These are phyloP conservation scores for Cutaneotrichosporon sp. DNA, from an alignment of 1,284 basidiomycete genomes.

Conservation along the genomic window DNA sequence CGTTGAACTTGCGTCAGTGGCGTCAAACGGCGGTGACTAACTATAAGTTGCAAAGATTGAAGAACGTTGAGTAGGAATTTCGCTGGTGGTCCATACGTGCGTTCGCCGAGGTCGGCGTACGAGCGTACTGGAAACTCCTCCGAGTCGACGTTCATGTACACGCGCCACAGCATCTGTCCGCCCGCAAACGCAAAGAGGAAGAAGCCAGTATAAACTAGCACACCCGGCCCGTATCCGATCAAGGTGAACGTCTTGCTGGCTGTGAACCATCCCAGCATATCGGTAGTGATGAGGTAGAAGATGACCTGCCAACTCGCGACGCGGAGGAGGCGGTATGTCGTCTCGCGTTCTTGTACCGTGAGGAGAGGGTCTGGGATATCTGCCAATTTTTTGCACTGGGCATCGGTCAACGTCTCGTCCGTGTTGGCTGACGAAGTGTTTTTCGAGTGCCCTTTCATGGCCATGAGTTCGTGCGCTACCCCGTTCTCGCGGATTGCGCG, in stretches of 20 bases:
- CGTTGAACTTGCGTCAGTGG: slow-evolving; percentile 17
- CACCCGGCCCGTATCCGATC: slow-evolving; percentile 33
- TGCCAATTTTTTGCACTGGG: not conserved
- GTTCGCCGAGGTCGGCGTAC: slow-evolving; percentile 26
- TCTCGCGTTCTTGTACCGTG: slow-evolving; percentile 5
- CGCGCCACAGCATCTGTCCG: slow-evolving; percentile 25
- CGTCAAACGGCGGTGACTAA: not conserved
- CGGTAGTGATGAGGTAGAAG: slow-evolving; percentile 25
- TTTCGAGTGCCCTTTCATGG: not conserved
- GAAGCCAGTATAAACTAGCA: slow-evolving; percentile 28
- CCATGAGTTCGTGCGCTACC: not conserved
- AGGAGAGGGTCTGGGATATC: not conserved
- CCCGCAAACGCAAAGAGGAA: slow-evolving; percentile 22
- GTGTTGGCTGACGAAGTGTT: not conserved
- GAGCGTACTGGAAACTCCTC: slow-evolving; percentile 24
- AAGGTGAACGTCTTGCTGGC: slow-evolving; percentile 40
- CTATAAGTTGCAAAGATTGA: slow-evolving; percentile 19
- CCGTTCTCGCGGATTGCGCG: not conserved
- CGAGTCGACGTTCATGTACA: slow-evolving; percentile 25
- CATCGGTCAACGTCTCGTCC: not conserved
- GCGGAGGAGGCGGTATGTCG: slow-evolving; percentile 19
- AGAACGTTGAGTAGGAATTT: slow-evolving; percentile 19
- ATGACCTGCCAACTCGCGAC: slow-evolving; percentile 23
- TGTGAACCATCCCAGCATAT: slow-evolving; percentile 47
- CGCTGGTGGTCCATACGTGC: slow-evolving; percentile 17